phyloP scores from a whole-genome alignment of 108 stramenopile species.

The Discostella stelligeroides region DNA sequence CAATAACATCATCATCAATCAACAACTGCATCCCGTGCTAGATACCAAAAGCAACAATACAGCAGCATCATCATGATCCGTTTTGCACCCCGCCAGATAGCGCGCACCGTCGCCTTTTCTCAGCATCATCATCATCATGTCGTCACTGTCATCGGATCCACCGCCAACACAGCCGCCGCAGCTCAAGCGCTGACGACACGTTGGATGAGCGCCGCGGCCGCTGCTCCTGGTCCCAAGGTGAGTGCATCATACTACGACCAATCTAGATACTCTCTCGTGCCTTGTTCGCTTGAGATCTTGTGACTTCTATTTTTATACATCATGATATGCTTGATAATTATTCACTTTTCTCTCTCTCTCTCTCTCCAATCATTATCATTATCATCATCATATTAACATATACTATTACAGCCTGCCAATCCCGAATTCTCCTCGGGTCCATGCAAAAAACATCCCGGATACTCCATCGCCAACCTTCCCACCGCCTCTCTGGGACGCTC shows the following conservation, averaged over 20 bases:
- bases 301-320: no score
- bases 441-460: constrained; percentile 99
- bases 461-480: constrained; percentile 75
- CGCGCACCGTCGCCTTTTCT: constrained; percentile 27
- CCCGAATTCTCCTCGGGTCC: constrained; percentile 95
- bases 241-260: no score
- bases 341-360: no score
- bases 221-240: constrained; percentile 43
- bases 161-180: no score
- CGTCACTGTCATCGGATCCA: not conserved
- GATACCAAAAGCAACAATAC: no score
- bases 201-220: constrained; percentile 39
- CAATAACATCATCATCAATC: no score
- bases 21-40: no score
- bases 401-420: constrained; percentile 63
- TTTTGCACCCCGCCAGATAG: constrained; percentile 17
- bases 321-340: no score
- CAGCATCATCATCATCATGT: not conserved
- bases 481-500: constrained; percentile 89
- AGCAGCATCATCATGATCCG: constrained; percentile 18
- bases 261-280: not conserved
- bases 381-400: not conserved
- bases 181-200: constrained; percentile 16
- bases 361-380: not conserved
- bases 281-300: no score